A percentile compares a stretch with the other conserved stretches of the same genome.
Evolutionary conservation across 805 yeast species (phyloP).

Genomic region (Yamadazyma olivae): DNA sequence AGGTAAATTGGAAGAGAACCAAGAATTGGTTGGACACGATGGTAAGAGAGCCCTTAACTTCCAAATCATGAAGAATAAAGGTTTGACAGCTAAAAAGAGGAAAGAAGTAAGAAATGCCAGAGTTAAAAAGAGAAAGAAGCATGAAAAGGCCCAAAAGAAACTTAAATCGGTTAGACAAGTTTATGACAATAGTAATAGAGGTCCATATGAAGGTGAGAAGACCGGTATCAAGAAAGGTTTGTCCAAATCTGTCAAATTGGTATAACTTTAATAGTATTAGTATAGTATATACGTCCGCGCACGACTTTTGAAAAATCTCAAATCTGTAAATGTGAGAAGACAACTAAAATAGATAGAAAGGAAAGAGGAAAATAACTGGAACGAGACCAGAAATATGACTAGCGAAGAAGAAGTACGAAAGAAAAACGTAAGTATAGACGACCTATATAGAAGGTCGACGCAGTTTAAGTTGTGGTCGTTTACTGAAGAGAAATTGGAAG

Average conservation of each 20-base stretch:
- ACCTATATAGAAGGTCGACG: conserved; percentile 79
- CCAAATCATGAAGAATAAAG: conserved; percentile 94
- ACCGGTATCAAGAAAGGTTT: conserved; percentile 97
- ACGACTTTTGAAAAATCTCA: not conserved
- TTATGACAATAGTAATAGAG: conserved; percentile 65
- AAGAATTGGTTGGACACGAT: conserved; percentile 63
- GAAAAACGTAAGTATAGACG: conserved; percentile 82
- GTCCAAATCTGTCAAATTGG: conserved; percentile 81
- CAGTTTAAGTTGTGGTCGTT: conserved; percentile 89
- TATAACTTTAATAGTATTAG: too few species aligned
- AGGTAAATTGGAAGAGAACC: conserved; percentile 74
- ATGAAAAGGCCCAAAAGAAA: conserved; percentile 91
- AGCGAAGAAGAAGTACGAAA: too few species aligned
- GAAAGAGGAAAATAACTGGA: not conserved
- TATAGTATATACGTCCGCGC: not conserved
- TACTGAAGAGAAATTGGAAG: conserved; percentile 53
- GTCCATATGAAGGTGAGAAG: conserved; percentile 87
- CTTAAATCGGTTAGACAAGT: conserved; percentile 87
- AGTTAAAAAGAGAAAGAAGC: conserved; percentile 97
- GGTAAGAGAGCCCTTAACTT: conserved; percentile 95
- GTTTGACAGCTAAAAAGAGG: conserved; percentile 88
- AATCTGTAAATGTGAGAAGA: not conserved
- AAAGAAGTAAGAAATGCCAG: conserved; percentile 94
- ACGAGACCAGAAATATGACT: too few species aligned
- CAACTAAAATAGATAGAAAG: not conserved